Base-by-base conservation (phyloP, 2,329 filamentous ascomycete species). In the Thielaviopsis euricoi region DNA sequence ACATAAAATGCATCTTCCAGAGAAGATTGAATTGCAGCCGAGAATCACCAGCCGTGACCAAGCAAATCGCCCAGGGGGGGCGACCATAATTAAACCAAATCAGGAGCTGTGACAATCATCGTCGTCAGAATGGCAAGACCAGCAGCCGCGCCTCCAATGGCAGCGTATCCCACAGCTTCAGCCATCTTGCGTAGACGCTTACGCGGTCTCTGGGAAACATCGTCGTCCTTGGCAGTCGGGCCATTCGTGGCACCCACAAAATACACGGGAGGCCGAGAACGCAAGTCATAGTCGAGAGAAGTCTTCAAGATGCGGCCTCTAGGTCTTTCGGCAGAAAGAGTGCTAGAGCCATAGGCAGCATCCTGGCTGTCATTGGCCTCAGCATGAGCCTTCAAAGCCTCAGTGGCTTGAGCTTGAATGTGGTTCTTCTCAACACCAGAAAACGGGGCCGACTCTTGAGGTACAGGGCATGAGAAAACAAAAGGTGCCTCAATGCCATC, bases 21-120 rank as follows among this genome's bases (percentile, higher is more conserved):
- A 48, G 43, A 19, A 48, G 43, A 19, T 19, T 6, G 2, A 33
- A 33, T 33, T 10, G 25, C 9, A 22, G n/a, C 29, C 2, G 10
- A 15, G 10, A 22, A 21, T 29, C 29, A 15, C 4, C 43, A 19
- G 6, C n/a, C n/a, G 6, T 19, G 7, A 19, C 43, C 21, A n/a
- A 43, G 6, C 13, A 17, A 4, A 4, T 4, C 6, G 2, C 37
- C 9, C 17, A 43, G 37, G 2, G 17, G 17, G 10, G 15, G 6
- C 3, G 13, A 17, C 3, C 13, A 15, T 9, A 1, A 25, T 54
- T 55, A 67, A 21, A 56, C 60, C 48, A 71, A 67, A 3, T 65
- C 65, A 0, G 70, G 71, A 1, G 70, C 71, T 9, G 70, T 71
- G 60, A 69, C 71, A 49, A 72, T 68, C 13, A 73, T 63, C 1